Conservation (phyloP, 306 rosid species). For the Pyrus betulifolia region DNA sequence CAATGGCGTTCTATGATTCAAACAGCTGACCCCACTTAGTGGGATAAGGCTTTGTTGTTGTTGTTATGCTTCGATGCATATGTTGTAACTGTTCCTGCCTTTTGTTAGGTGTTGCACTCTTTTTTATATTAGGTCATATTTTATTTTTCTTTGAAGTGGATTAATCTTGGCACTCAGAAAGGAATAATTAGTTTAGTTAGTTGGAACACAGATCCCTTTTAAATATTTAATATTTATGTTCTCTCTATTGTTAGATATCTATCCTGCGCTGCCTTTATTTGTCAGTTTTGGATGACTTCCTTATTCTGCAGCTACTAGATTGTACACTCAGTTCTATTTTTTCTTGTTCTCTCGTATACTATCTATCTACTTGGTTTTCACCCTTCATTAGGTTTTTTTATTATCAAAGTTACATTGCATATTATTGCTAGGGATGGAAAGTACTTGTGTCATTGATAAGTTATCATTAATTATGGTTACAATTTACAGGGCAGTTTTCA, state of each 20-base stretch:
- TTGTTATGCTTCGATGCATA: not conserved
- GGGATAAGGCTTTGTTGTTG: not conserved
- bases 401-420: not conserved
- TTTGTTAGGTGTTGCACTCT: not conserved
- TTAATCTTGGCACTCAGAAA: not conserved
- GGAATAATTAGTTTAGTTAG: not conserved
- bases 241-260: not conserved
- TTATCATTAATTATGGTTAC: not conserved
- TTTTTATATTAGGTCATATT: not conserved
- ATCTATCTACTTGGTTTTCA: not conserved
- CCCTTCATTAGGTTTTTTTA: not conserved
- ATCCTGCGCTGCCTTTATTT: not conserved
- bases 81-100: not conserved
- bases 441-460: not conserved
- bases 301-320: not conserved
- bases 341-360: not conserved
- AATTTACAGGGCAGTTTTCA: not conserved
- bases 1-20: too few relatives aligned
- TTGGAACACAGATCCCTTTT: not conserved
- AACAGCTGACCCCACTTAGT: too few relatives aligned
- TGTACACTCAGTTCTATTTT: not conserved
- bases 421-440: not conserved
- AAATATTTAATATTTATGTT: not conserved
- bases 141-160: not conserved
- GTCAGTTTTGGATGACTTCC: not conserved